A percentile compares a stretch with the other conserved stretches of the same genome.
Conservation (phyloP, 495 filamentous ascomycete species). For the Gamarada debralockiae region DNA sequence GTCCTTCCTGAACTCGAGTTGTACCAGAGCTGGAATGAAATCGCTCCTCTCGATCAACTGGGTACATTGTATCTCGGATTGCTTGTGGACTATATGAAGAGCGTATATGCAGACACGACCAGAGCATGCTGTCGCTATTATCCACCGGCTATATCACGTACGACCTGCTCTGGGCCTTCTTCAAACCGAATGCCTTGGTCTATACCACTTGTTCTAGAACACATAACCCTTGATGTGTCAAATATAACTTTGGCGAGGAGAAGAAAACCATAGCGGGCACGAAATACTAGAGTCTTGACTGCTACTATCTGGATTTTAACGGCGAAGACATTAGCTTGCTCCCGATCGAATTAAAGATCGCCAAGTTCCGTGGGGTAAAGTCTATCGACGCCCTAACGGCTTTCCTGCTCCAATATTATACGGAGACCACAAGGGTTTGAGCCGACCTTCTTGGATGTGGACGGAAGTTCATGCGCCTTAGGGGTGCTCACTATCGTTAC, state of each 20-base stretch:
- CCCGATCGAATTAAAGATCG: constrained; percentile 8
- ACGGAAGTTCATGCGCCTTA: constrained; percentile 6
- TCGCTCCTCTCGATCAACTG: constrained; percentile 1
- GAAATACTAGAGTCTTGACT: constrained; percentile 8
- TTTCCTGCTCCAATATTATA: constrained; percentile 1
- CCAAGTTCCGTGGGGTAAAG: constrained; percentile 14
- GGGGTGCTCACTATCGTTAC: neutral
- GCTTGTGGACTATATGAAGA: constrained; percentile 36
- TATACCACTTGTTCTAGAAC: constrained; percentile 39
- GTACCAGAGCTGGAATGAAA: constrained; percentile 1
- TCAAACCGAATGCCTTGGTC: constrained; percentile 35
- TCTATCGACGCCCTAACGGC: constrained; percentile 12
- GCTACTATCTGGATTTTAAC: constrained; percentile 16
- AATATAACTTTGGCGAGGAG: constrained; percentile 8
- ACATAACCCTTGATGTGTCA: constrained; percentile 4
- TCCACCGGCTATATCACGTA: constrained; percentile 39
- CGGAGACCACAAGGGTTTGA: neutral
- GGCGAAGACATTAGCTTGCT: constrained; percentile 2
- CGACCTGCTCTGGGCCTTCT: constrained; percentile 42
- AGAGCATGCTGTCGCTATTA: constrained; percentile 34
- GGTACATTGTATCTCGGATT: constrained; percentile 30
- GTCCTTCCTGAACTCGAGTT: constrained; percentile 31
- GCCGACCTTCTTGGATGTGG: constrained; percentile 2
- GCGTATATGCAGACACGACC: constrained; percentile 30
- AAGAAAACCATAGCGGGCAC: neutral